These are phyloP conservation scores for Aspergillus egyptiacus DNA, from an alignment of 495 filamentous ascomycete species.

Conservation along the genomic window DNA sequence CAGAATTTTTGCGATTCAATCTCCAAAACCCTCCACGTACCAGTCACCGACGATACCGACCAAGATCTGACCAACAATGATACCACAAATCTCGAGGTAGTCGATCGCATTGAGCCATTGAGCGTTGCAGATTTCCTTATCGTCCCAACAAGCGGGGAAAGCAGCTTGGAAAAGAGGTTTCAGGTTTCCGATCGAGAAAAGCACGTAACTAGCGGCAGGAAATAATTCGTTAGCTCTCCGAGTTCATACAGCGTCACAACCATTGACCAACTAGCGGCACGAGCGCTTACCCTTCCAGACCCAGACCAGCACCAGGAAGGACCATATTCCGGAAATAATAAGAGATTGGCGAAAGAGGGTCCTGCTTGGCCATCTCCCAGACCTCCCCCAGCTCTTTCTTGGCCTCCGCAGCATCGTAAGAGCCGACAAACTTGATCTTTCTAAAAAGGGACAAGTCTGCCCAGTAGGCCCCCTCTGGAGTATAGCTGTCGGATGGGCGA, in stretches of 20 bases:
- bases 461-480: slow-evolving; percentile 77
- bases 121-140: slow-evolving; percentile 54
- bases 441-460: slow-evolving; percentile 66
- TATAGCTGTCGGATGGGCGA: slow-evolving; percentile 78
- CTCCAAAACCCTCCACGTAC: slow-evolving; percentile 24
- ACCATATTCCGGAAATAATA: slow-evolving; percentile 86
- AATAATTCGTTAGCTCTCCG: slow-evolving; percentile 10
- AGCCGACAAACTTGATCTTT: slow-evolving; percentile 65
- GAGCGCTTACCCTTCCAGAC: slow-evolving; percentile 65
- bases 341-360: slow-evolving; percentile 71
- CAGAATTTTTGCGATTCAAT: neutral
- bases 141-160: slow-evolving; percentile 71
- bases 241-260: too few relatives aligned
- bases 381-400: slow-evolving; percentile 57
- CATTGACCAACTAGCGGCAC: too few relatives aligned
- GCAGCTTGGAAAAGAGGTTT: slow-evolving; percentile 64
- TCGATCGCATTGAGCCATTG: slow-evolving; percentile 73
- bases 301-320: slow-evolving; percentile 79
- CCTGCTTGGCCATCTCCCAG: slow-evolving; percentile 70
- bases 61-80: slow-evolving; percentile 77
- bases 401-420: slow-evolving; percentile 59
- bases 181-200: slow-evolving; percentile 91
- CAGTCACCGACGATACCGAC: slow-evolving; percentile 61
- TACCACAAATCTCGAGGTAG: slow-evolving; percentile 82
- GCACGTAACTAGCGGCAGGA: slow-evolving; percentile 59